Conservation (phyloP, 768 basidiomycete genomes). For the Naematelia encephala region DNA sequence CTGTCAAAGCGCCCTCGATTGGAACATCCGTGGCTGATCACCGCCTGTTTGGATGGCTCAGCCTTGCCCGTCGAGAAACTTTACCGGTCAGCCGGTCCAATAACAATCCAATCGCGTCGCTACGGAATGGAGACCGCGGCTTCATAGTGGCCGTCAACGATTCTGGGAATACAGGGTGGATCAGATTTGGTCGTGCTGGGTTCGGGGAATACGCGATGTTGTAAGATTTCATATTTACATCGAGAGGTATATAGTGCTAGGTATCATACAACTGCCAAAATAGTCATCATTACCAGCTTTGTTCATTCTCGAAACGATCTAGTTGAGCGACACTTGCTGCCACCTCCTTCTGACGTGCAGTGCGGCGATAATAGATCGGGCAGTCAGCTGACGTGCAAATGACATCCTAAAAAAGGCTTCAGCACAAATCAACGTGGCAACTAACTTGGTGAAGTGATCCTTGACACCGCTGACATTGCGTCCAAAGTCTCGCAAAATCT, state of each 20-base stretch:
- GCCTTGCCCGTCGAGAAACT: neutral
- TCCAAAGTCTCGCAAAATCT: slow-evolving; percentile 92
- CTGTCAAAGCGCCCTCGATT: slow-evolving; percentile 8
- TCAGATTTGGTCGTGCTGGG: slow-evolving; percentile 67
- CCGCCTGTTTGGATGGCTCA: neutral
- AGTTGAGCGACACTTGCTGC: slow-evolving; percentile 74
- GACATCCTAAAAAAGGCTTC: slow-evolving; percentile 69
- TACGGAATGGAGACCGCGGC: slow-evolving; percentile 79
- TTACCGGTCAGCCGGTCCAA: neutral
- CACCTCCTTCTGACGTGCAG: slow-evolving; percentile 97
- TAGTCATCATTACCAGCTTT: slow-evolving; percentile 37
- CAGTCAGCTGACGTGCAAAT: slow-evolving; percentile 96
- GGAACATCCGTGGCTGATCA: neutral
- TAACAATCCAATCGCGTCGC: slow-evolving; percentile 58
- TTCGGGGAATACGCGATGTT: slow-evolving; percentile 61
- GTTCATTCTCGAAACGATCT: slow-evolving; percentile 70
- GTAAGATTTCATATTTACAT: slow-evolving; percentile 10
- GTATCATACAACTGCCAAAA: neutral
- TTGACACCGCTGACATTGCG: slow-evolving; percentile 97
- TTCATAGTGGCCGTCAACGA: slow-evolving; percentile 85
- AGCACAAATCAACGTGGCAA: slow-evolving; percentile 43
- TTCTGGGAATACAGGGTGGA: slow-evolving; percentile 80
- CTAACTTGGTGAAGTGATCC: slow-evolving; percentile 83
- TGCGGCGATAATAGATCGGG: slow-evolving; percentile 97
- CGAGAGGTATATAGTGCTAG: slow-evolving; percentile 1